Evolutionary conservation across 2,329 filamentous ascomycete species (phyloP).

Genomic region (Epichloe elymi): DNA sequence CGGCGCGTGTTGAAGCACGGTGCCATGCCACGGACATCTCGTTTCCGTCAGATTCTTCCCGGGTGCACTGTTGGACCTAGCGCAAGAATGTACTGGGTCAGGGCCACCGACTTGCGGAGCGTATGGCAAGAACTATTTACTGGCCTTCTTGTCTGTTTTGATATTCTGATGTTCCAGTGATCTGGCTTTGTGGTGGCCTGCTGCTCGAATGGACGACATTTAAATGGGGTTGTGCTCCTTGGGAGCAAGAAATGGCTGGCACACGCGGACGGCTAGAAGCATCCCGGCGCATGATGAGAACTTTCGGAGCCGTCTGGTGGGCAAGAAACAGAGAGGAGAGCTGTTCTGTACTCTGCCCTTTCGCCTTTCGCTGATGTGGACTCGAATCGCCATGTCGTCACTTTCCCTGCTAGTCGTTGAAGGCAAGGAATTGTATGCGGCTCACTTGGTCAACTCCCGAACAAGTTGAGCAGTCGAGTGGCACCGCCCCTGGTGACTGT

Average conservation of each 20-base stretch:
- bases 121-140: no score
- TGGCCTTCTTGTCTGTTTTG: background rate
- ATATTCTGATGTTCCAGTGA: background rate
- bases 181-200: background rate
- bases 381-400: background rate
- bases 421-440: background rate
- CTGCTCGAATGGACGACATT: background rate
- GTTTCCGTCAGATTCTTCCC: background rate
- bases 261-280: constrained; percentile 4
- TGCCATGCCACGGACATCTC: background rate
- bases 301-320: background rate
- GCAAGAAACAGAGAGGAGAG: background rate
- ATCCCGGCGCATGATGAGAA: background rate
- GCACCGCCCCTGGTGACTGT: background rate
- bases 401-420: background rate
- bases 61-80: background rate
- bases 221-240: background rate
- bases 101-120: background rate
- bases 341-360: background rate
- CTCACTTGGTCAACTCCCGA: no score
- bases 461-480: background rate
- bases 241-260: background rate
- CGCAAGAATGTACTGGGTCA: background rate
- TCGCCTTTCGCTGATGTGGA: background rate
- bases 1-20: background rate